Conservation (phyloP, 805 yeast species). For the Millerozyma miso region DNA sequence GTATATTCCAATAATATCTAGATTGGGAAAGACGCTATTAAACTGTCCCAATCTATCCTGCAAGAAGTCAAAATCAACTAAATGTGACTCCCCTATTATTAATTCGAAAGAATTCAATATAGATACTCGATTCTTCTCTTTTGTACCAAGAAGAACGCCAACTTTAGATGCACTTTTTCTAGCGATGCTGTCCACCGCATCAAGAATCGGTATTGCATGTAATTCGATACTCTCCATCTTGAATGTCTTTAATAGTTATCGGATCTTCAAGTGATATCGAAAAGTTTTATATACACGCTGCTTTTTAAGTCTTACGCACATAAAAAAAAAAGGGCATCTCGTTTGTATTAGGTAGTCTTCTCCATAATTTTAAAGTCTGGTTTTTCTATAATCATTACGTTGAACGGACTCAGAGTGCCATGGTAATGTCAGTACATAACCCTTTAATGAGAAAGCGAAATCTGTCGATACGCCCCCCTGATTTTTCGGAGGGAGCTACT, state of each 20-base stretch:
- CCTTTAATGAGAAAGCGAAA: slow-evolving; percentile 27
- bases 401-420: slow-evolving; percentile 4
- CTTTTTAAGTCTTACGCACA: not conserved
- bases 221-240: slow-evolving; percentile 7
- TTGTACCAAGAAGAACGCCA: slow-evolving; percentile 29
- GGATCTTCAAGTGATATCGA: not conserved
- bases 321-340: not conserved
- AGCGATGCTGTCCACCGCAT: slow-evolving; percentile 26
- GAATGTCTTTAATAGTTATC: too few relatives aligned
- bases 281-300: not conserved
- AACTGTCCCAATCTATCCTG: slow-evolving; percentile 24
- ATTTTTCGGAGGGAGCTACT: slow-evolving; percentile 1
- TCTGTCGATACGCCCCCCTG: not conserved
- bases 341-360: not conserved
- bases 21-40: slow-evolving; percentile 24
- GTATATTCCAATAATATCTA: slow-evolving; percentile 28
- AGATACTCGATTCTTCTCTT: slow-evolving; percentile 7
- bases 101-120: slow-evolving; percentile 29
- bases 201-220: slow-evolving; percentile 27
- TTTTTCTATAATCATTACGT: not conserved
- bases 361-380: not conserved
- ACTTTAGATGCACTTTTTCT: slow-evolving; percentile 14
- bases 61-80: slow-evolving; percentile 22
- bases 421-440: slow-evolving; percentile 38
- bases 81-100: slow-evolving; percentile 9